phyloP scores from a whole-genome alignment of 2,329 filamentous ascomycete genomes.

The Mycocentrospora acerina region DNA sequence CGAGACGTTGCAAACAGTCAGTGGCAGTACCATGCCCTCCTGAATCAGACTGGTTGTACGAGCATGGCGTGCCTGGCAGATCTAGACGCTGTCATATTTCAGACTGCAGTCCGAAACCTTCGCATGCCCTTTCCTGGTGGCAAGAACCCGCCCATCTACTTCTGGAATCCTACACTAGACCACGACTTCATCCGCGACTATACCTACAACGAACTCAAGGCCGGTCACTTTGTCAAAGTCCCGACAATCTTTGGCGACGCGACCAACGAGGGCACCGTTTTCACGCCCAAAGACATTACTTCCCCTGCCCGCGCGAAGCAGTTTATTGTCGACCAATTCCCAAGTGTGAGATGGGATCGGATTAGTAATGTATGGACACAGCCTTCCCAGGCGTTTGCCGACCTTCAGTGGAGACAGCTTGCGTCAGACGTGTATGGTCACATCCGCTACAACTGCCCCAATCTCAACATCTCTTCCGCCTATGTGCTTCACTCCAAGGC shows the following conservation, averaged over 20 bases:
- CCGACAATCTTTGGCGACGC: slow-evolving; percentile 49
- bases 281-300: slow-evolving; percentile 41
- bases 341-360: slow-evolving; percentile 28
- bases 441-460: slow-evolving; percentile 52
- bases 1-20: slow-evolving; percentile 42
- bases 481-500: slow-evolving; percentile 29
- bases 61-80: slow-evolving; percentile 42
- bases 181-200: slow-evolving; percentile 45
- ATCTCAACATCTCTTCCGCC: slow-evolving; percentile 43
- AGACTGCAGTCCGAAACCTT: slow-evolving; percentile 39
- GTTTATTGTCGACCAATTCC: slow-evolving; percentile 44
- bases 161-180: slow-evolving; percentile 48
- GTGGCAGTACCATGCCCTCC: slow-evolving; percentile 45
- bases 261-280: slow-evolving; percentile 48
- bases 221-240: slow-evolving; percentile 43
- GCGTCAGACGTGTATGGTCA: slow-evolving; percentile 50
- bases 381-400: slow-evolving; percentile 33
- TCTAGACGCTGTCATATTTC: slow-evolving; percentile 41
- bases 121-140: slow-evolving; percentile 43
- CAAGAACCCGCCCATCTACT: slow-evolving; percentile 37
- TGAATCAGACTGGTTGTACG: slow-evolving; percentile 38
- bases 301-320: slow-evolving; percentile 35
- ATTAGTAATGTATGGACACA: slow-evolving; percentile 29
- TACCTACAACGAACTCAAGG: slow-evolving; percentile 40
- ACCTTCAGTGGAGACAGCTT: slow-evolving; percentile 34